Base-by-base conservation (phyloP, 345 rosid species). In the Bruguiera gymnorhiza region DNA sequence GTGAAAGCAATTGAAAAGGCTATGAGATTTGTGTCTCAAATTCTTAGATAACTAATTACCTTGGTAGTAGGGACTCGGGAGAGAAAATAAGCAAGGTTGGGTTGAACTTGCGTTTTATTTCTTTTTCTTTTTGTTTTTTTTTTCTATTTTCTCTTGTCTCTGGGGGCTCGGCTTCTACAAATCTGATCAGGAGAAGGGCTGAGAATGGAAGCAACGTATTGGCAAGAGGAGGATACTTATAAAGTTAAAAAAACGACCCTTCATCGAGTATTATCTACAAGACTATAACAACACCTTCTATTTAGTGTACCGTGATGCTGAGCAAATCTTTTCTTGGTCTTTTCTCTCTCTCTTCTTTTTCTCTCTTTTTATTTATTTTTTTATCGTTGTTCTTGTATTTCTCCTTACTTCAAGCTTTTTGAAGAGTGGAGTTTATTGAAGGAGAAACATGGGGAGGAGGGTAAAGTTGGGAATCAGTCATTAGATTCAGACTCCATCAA, bases 201-300 rank as follows among this genome's bases (percentile, higher is more conserved):
- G 78, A 80, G 82, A 83, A 73, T 75, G 79, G 81, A 77, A 82
- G 83, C 66, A 65, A 74, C 58, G 13, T 36, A 37, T 50, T 50
- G 75, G 43, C 58, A 21, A 11, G 73, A 75, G 73, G 65, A 53
- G 73, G 71, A 67, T 83, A 69, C 74, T 77, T 86, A 82, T 84
- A 79, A 80, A 75, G 79, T 60, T 31, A 4, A 51, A 79, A 70
- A 46, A 58, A 68, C 16, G 21, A 60, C 65, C 70, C 50, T 31
- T 60, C 70, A 73, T 73, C 62, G 30, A 57, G 18, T 21, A 21
- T 55, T 54, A 53, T 32, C 29, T 24, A n/a, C 37, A 2, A 8
- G 21, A 53, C 34, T 27, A 20, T 6, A 51, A 21, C 26, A 67
- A 37, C 6, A 67, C 62, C 18, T 61, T 61, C 67, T 67, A 37